Base-by-base conservation (phyloP, 495 filamentous ascomycete genomes). In the Neurospora tetrasperma region DNA sequence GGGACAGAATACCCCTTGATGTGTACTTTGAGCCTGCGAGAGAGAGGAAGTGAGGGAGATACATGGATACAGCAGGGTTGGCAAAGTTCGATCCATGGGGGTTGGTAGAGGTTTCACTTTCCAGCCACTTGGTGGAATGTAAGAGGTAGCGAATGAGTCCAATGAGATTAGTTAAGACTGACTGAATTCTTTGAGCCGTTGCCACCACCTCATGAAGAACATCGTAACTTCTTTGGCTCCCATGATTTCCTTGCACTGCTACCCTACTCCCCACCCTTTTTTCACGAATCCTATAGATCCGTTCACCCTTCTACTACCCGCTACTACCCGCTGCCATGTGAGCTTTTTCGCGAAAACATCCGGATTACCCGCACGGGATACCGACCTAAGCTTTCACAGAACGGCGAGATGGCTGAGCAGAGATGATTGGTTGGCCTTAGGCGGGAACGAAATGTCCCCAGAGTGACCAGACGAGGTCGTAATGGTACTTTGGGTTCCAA, bases 1-100 rank as follows among this genome's bases (percentile, higher is more conserved):
- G 82, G 82, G 74, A 77, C 1, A 84, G 83, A 74, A 73, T 78
- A 16, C 54, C 78, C 0, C 72, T 83, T 11, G 75, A 81, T 62
- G 66, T 82, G 18, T 69, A 80, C 42, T 69, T 81, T 31, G 77
- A 74, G 14, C 79, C 78, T n/a, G 77, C 78, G 14, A 71, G 27
- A 38, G 54, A 66, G 27, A 35, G 31, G 54, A 66, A 5, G 54
- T 66, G 35, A 66, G 23, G 23, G 54, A 62, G 23, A 7, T 62
- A 62, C 46, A 12, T 54, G 20, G 44, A 9, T 23, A 54, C 20
- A 54, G 46, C n/a, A 5, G 43, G n/a, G 43, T 20, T 18, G 46
- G 46, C 23, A 11, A 54, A 54, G 46, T 54, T 23, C 20, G 20
- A 54, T 23, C 20, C 0, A 59, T 31, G 11, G 10, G 10, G 11